These are phyloP conservation scores for Malbranchea cinnamomea DNA, from an alignment of 2,329 filamentous ascomycete genomes.

Conservation along the genomic window DNA sequence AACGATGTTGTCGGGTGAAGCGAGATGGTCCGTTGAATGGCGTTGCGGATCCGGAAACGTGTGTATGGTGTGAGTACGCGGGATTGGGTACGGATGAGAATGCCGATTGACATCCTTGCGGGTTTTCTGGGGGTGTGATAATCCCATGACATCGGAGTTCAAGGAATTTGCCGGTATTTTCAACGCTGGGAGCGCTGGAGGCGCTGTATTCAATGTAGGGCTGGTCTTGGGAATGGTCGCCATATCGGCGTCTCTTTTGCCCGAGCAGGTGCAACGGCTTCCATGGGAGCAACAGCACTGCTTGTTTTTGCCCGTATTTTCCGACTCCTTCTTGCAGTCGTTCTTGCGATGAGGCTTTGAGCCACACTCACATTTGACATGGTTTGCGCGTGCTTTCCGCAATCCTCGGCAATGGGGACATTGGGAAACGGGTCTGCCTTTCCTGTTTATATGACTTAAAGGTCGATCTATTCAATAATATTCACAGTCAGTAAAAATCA, in stretches of 20 bases:
- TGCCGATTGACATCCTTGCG: constrained; percentile 49
- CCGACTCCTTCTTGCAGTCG: constrained; percentile 18
- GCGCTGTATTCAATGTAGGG: constrained; percentile 32
- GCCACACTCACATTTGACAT: constrained; percentile 93
- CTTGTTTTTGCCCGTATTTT: constrained; percentile 12
- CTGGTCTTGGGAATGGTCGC: constrained; percentile 36
- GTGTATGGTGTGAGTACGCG: constrained; percentile 37
- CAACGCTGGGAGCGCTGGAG: constrained; percentile 41
- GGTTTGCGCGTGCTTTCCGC: constrained; percentile 88
- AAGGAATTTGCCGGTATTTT: no score
- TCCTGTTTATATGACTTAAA: constrained; percentile 90
- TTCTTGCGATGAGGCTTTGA: constrained; percentile 49
- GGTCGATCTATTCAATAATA: constrained; percentile 53
- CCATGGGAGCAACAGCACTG: constrained; percentile 12
- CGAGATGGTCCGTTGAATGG: constrained; percentile 39
- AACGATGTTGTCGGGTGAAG: constrained; percentile 22
- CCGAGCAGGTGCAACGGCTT: constrained; percentile 11
- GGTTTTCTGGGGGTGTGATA: constrained; percentile 50
- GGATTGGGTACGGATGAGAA: constrained; percentile 48
- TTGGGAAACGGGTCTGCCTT: constrained; percentile 93
- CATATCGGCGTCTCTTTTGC: constrained; percentile 30
- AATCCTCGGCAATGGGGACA: constrained; percentile 91
- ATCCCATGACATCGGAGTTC: constrained; percentile 46
- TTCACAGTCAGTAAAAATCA: constrained; percentile 8
- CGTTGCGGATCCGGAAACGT: constrained; percentile 31